phyloP scores from a whole-genome alignment of 2,329 filamentous ascomycete species.

The Trichoderma sp. region DNA sequence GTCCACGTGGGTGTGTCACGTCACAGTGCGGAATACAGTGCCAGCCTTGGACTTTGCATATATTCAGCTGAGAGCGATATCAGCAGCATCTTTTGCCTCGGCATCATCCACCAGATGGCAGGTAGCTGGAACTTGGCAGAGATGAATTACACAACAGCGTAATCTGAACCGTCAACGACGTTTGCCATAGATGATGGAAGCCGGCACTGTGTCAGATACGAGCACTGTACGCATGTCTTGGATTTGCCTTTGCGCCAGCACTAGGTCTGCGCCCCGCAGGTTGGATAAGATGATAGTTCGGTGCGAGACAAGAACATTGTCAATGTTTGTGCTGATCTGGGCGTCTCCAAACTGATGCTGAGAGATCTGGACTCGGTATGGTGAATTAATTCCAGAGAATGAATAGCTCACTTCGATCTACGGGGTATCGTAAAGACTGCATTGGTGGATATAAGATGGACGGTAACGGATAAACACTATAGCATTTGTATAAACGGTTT shows the following conservation, averaged over 20 bases:
- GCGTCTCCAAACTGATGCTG: background rate
- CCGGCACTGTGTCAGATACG: background rate
- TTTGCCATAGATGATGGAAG: too few relatives aligned
- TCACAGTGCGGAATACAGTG: conserved; percentile 11
- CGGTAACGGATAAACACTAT: too few relatives aligned
- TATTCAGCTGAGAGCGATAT: background rate
- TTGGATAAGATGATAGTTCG: background rate
- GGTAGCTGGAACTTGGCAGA: background rate
- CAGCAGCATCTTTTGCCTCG: background rate
- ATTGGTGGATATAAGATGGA: too few relatives aligned
- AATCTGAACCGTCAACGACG: background rate
- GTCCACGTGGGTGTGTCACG: conserved; percentile 20
- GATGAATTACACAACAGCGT: background rate
- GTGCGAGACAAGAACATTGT: too few relatives aligned
- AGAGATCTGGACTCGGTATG: background rate
- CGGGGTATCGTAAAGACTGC: too few relatives aligned
- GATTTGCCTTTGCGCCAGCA: background rate
- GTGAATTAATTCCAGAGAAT: too few relatives aligned
- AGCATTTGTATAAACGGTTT: too few relatives aligned
- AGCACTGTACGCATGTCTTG: background rate
- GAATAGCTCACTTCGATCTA: background rate
- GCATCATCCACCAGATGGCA: background rate
- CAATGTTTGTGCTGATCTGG: too few relatives aligned
- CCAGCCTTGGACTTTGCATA: background rate
- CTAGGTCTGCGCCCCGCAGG: background rate